These are phyloP conservation scores for Brassica hybrid DNA, from an alignment of 441 rosid genomes.

Conservation along the genomic window DNA sequence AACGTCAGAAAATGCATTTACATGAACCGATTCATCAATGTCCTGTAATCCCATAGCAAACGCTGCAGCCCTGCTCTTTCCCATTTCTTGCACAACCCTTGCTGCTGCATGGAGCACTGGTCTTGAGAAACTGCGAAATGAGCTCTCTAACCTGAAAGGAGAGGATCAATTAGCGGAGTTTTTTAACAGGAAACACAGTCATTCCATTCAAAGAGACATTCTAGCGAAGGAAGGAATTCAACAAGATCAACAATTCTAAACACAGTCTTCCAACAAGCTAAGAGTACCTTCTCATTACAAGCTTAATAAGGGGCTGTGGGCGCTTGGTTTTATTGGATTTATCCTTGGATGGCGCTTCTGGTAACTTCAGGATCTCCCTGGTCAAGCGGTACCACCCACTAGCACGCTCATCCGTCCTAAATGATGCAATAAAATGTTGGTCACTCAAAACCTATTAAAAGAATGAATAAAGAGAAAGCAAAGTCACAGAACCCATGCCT, in stretches of 20 bases:
- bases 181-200: constrained; percentile 19
- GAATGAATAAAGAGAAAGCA: constrained; percentile 21
- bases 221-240: constrained; percentile 31
- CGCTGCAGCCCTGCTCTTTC: no score
- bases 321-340: constrained; percentile 94
- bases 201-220: constrained; percentile 23
- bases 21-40: no score
- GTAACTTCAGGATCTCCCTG: constrained; percentile 95
- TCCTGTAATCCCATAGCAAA: no score
- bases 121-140: constrained; percentile 99
- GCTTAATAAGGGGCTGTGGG: constrained; percentile 96
- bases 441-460: constrained; percentile 17
- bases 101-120: no score
- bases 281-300: constrained; percentile 96
- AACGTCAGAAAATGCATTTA: no score
- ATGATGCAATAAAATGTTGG: constrained; percentile 35
- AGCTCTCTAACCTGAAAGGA: constrained; percentile 89
- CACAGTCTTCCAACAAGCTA: constrained; percentile 26
- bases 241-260: constrained; percentile 14
- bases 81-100: no score
- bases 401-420: constrained; percentile 96
- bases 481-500: constrained; percentile 54
- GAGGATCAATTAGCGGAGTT: constrained; percentile 30
- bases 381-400: constrained; percentile 99
- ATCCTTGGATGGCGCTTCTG: constrained; percentile 96